These are phyloP conservation scores for Neurospora tetraspora DNA, from an alignment of 495 filamentous ascomycete genomes.

Conservation along the genomic window DNA sequence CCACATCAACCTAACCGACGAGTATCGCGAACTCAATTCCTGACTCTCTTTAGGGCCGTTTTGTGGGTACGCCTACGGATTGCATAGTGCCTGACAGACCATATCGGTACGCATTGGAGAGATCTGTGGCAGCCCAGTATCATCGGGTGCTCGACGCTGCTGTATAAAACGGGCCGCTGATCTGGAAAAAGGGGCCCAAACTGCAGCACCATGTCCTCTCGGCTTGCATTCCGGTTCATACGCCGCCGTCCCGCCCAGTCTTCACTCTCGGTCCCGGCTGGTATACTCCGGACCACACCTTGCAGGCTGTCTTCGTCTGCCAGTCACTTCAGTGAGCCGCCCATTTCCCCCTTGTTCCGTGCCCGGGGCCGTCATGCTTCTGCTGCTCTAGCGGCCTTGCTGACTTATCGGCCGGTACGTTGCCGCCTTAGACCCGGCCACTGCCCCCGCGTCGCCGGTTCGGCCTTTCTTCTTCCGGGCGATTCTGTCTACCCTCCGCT, in stretches of 20 bases:
- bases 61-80: neutral
- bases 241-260: constrained; percentile 5
- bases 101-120: neutral
- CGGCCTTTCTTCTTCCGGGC: constrained; percentile 16
- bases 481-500: constrained; percentile 7
- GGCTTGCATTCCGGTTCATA: constrained; percentile 4
- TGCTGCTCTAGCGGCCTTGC: neutral
- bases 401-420: neutral
- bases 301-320: neutral
- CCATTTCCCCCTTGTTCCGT: neutral
- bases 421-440: neutral
- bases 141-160: neutral
- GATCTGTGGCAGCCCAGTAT: neutral
- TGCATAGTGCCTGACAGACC: neutral
- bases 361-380: neutral
- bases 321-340: neutral
- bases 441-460: neutral
- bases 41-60: neutral
- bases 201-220: constrained; percentile 9
- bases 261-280: constrained; percentile 1
- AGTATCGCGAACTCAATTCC: neutral
- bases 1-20: no score
- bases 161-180: neutral
- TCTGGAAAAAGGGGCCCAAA: neutral
- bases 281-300: constrained; percentile 1